These are phyloP conservation scores for Entophlyctis helioformis DNA, from an alignment of 192 early-diverging fungal species.

Conservation along the genomic window DNA sequence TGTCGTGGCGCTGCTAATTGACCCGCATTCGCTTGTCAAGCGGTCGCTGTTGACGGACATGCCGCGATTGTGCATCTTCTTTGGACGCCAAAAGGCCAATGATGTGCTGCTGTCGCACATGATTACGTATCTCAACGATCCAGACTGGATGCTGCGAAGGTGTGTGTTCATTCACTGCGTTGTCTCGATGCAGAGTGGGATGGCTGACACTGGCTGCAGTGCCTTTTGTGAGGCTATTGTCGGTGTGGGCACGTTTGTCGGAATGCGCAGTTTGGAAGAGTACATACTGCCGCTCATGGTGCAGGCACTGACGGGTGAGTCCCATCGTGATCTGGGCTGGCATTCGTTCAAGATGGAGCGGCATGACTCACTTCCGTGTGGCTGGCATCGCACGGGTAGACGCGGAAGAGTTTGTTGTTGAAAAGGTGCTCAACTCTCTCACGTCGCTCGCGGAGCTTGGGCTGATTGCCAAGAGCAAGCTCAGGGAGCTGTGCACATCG, in stretches of 20 bases:
- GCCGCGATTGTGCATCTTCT: conserved; percentile 67
- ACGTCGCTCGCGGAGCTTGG: conserved; percentile 66
- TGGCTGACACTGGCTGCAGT: conserved; percentile 21
- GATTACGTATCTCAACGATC: conserved; percentile 93
- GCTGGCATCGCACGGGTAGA: no score
- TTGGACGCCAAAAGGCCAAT: conserved; percentile 68
- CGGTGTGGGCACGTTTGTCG: conserved; percentile 80
- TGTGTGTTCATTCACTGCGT: conserved; percentile 9
- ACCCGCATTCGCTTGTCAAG: conserved; percentile 68
- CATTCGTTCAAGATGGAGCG: no score
- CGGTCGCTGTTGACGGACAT: conserved; percentile 74
- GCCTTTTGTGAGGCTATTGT: conserved; percentile 92
- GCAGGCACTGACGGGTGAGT: conserved; percentile 59
- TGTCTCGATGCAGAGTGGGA: background rate
- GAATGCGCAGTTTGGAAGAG: conserved; percentile 73
- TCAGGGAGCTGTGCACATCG: conserved; percentile 64
- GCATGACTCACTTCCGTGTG: no score
- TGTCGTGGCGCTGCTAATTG: conserved; percentile 67
- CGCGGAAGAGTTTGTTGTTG: conserved; percentile 83
- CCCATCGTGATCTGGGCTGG: background rate
- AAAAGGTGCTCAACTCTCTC: conserved; percentile 74
- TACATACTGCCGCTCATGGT: conserved; percentile 91
- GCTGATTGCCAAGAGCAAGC: conserved; percentile 58
- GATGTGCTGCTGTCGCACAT: conserved; percentile 82
- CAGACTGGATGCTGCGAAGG: conserved; percentile 87